These are phyloP conservation scores for Stylosanthes scabra DNA, from an alignment of 331 rosid species.

Conservation along the genomic window DNA sequence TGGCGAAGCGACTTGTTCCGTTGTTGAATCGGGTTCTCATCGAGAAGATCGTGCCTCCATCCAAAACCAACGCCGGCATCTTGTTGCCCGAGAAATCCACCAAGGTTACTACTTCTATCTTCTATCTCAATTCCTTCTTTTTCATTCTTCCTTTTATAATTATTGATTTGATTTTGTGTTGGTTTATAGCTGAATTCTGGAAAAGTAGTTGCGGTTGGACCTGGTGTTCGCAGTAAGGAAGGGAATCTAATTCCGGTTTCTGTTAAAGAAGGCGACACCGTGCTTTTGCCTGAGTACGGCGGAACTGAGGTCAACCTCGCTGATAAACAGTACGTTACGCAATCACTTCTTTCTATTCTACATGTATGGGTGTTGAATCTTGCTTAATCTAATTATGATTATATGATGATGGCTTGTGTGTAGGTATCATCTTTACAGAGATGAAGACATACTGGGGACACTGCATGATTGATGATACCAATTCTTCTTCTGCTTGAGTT, in stretches of 20 bases:
- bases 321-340: constrained; percentile 55
- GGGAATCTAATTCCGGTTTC: constrained; percentile 62
- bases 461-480: constrained; percentile 54
- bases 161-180: neutral
- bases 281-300: constrained; percentile 82
- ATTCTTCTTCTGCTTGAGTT: too few species aligned
- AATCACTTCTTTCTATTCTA: too few species aligned
- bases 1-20: constrained; percentile 84
- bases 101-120: constrained; percentile 55
- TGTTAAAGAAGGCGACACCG: constrained; percentile 83
- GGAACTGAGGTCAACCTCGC: constrained; percentile 83
- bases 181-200: constrained; percentile 66
- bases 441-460: constrained; percentile 63
- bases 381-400: too few species aligned
- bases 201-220: constrained; percentile 72
- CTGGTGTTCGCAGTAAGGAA: constrained; percentile 62
- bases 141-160: neutral
- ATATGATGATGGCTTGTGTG: too few species aligned
- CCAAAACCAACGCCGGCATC: constrained; percentile 70
- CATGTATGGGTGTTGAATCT: too few species aligned
- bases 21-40: constrained; percentile 73
- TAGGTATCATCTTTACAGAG: constrained; percentile 54
- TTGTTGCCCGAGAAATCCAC: constrained; percentile 66
- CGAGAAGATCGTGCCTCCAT: constrained; percentile 74
- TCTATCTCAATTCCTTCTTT: constrained; percentile 12